Evolutionary conservation across 2,329 filamentous ascomycete species (phyloP), one percentile per base, ranked within the genome.

Genomic region (Rhinocladiella similis): DNA sequence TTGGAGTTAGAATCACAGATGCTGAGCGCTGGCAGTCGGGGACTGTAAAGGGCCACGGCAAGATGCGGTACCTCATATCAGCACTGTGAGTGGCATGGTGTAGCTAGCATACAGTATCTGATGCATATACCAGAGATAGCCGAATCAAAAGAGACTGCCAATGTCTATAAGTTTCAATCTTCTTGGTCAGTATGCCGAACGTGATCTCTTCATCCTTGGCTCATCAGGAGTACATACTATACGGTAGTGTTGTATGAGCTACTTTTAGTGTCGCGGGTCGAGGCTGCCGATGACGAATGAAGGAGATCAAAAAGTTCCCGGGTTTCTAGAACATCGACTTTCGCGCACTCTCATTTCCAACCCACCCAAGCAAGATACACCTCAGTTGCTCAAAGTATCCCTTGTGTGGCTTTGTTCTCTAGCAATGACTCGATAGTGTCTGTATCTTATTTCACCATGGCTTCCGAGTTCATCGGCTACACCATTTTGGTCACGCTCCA

Each of bases 401-500:
- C 10, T 33, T 33, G 10, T 10, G 47, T 25, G 7, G 5, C 46
- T 36, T 22, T 45, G 25, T 29, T 10, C 46, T 33, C 27, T 42
- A 10, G 29, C 29, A 33, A 54, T 58, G 50, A 16, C 27, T 16
- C 18, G 2, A 54, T 58, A 58, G 53, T n/a, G 3, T 47, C 22
- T 6, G 39, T 51, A 39, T 36, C 18, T 35, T 41, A 46, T 14
- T 38, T 47, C 54, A 74, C 57, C 64, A 89, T 89, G 86, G 84
- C 86, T 47, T 79, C 80, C 57, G 80, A 85, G 68, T 91, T 93
- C 70, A 84, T 90, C 67, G 90, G 90, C 60, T 82, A 90, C 71
- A 85, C 87, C 58, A 90, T 94, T 74, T 76, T 85, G 58, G 86
- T 94, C 67, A 87, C 86, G 35, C 80, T 94, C 62, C 83, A 81